Percentiles rank a stretch among this genome's conserved stretches.
phyloP scores from a whole-genome alignment of 148 eudicot species.

The Camellia japonica region DNA sequence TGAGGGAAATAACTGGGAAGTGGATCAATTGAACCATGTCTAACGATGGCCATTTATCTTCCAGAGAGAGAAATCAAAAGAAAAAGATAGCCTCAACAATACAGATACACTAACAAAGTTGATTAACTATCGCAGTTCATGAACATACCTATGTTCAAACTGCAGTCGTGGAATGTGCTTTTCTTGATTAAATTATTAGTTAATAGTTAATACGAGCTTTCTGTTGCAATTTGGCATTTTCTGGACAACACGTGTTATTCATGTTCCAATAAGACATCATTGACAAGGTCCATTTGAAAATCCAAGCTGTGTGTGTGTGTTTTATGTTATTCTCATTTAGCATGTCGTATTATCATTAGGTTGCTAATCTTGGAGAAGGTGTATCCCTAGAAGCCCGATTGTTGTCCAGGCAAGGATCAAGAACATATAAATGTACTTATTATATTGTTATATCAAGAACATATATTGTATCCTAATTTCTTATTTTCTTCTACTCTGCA shows the following conservation, averaged over 20 bases:
- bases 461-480: slow-evolving; percentile 16
- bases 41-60: neutral
- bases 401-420: slow-evolving; percentile 66
- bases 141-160: neutral
- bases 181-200: neutral
- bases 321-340: neutral
- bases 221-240: neutral
- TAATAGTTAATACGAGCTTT: neutral
- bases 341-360: slow-evolving; percentile 39
- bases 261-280: neutral
- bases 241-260: neutral
- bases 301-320: neutral
- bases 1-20: neutral
- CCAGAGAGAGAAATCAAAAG: neutral
- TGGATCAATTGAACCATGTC: neutral
- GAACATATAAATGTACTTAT: neutral
- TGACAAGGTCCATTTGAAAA: neutral
- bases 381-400: slow-evolving; percentile 90
- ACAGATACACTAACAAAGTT: neutral
- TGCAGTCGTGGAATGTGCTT: neutral
- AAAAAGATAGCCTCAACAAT: neutral
- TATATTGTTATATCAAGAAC: slow-evolving; percentile 5
- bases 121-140: neutral
- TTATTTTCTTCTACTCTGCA: slow-evolving; percentile 32
- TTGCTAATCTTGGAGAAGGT: slow-evolving; percentile 86